Conservation (phyloP, 2,329 filamentous ascomycete genomes). For the Colletotrichum abscissum region DNA sequence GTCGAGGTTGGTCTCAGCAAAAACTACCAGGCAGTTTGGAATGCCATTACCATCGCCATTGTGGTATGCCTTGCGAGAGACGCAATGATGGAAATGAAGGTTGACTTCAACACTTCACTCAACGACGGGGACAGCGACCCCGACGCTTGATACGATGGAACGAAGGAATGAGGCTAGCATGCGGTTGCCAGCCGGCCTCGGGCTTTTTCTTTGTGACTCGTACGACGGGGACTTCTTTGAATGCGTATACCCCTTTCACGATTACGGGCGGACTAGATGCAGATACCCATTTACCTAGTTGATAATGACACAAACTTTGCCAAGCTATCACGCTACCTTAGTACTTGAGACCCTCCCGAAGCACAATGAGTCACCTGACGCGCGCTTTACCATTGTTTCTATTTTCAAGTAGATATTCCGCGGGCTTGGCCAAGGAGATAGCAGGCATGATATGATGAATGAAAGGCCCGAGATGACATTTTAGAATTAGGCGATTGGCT, state of each 20-base stretch:
- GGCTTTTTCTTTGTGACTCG: neutral
- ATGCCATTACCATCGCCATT: slow-evolving; percentile 55
- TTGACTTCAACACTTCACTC: slow-evolving; percentile 48
- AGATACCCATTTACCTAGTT: slow-evolving; percentile 19
- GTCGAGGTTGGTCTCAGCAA: slow-evolving; percentile 54
- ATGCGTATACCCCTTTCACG: slow-evolving; percentile 30
- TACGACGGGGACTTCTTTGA: slow-evolving; percentile 4
- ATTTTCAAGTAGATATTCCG: neutral
- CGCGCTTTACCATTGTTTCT: neutral
- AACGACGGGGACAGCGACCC: slow-evolving; percentile 49
- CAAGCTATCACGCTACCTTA: neutral
- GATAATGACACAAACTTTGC: neutral
- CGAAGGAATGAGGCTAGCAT: neutral
- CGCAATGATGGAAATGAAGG: slow-evolving; percentile 47
- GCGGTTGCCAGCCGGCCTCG: neutral
- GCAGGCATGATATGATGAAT: neutral
- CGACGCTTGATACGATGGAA: slow-evolving; percentile 45
- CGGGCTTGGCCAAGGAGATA: slow-evolving; percentile 10
- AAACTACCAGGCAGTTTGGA: slow-evolving; percentile 55
- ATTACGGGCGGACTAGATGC: slow-evolving; percentile 5
- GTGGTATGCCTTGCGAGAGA: slow-evolving; percentile 54
- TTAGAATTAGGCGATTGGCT: slow-evolving; percentile 14
- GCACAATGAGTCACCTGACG: neutral
- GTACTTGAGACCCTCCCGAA: neutral
- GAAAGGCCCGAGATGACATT: slow-evolving; percentile 6